Base-by-base conservation (phyloP, 2,329 filamentous ascomycete species). In the Trichoderma aggressivum region DNA sequence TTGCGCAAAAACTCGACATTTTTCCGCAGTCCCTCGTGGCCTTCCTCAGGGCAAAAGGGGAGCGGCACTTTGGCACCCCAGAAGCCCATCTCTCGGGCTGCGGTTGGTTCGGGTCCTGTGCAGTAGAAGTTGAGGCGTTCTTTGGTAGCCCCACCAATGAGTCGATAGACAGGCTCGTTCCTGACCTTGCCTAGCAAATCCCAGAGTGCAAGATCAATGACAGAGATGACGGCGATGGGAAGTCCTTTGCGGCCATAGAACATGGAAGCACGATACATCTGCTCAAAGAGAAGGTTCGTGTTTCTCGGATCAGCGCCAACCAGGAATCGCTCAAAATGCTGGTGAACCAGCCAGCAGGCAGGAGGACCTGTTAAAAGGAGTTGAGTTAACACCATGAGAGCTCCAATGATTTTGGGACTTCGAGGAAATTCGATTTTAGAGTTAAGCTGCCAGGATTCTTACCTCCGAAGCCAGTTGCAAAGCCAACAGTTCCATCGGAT, bases 171-270 rank as follows among this genome's bases (percentile, higher is more conserved):
- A 12, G 94, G 94, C 83, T 98, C 94, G 75, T 94, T 92, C 74
- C 94, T 89, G 73, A 98, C 88, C 85, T 98, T 97, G 75, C 94
- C 94, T 6, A 97, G 84, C 55, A 98, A 86, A 84, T 98, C 94
- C 94, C 94, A 98, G 53, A 98, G 82, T 5, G 94, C 94, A 56
- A 98, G 87, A 78, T 98, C 94, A 77, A 98, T 96, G 74, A 97
- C 94, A 2, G 94, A 97, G 78, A 98, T 98, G 78, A 97, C 91
- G 67, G 94, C 94, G 12, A 95, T 88, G 2, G 94, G 92, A 2
- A 98, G 89, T 60, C 94, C 94, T 82, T 98, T 98, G 75, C 94
- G 91, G 73, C 94, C 94, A 79, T 98, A 98, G 85, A 97, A 98
- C 93, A 97, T 97, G 75, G 94, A 97, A 2, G 88, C 92, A 72